A percentile compares a stretch with the other conserved stretches of the same genome.
phyloP scores from a whole-genome alignment of 306 rosid genomes.

The Castanea sativa region DNA sequence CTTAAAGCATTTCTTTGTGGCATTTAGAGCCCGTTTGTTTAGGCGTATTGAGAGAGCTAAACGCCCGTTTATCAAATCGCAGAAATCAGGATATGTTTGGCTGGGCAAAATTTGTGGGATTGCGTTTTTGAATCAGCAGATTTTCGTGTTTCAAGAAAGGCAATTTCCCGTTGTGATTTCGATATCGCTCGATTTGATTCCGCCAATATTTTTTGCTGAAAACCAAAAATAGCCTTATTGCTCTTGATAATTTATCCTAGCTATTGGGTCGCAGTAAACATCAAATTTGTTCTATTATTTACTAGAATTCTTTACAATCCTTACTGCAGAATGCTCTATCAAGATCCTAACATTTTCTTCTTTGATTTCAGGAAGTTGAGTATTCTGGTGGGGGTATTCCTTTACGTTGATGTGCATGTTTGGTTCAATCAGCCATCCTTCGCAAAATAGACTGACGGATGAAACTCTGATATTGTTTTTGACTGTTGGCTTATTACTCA shows the following conservation, averaged over 20 bases:
- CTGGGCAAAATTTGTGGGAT: no score
- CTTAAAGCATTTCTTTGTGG: background rate
- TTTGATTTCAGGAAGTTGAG: conserved; percentile 49
- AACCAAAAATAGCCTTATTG: no score
- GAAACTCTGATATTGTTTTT: conserved; percentile 3
- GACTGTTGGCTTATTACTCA: background rate
- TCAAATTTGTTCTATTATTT: background rate
- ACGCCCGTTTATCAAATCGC: no score
- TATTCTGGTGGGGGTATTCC: conserved; percentile 50
- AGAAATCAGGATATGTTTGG: no score
- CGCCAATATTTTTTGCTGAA: no score
- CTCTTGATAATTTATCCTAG: background rate
- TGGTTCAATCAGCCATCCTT: background rate
- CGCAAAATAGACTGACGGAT: background rate
- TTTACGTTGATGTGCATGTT: conserved; percentile 21
- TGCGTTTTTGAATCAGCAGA: no score
- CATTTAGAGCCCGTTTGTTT: background rate
- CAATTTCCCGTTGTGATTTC: no score
- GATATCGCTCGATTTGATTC: no score
- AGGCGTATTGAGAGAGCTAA: no score
- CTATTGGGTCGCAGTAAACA: background rate
- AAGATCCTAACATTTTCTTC: background rate
- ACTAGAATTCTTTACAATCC: background rate
- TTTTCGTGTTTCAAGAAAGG: no score
- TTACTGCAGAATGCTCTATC: background rate